These are phyloP conservation scores for Eutypa lata DNA, from an alignment of 2,329 filamentous ascomycete species.

Conservation along the genomic window DNA sequence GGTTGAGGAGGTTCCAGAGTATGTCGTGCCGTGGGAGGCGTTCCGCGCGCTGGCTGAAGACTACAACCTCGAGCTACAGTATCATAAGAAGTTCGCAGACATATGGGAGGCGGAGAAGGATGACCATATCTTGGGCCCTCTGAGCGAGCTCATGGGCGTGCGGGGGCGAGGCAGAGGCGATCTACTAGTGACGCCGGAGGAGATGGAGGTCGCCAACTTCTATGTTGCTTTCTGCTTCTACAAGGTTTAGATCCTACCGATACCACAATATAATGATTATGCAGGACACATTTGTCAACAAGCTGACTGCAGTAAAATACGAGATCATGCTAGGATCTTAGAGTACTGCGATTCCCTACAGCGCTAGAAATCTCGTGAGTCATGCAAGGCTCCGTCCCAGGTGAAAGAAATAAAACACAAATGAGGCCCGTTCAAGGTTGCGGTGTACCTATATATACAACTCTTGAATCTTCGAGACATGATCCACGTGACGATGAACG, in stretches of 20 bases:
- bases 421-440: too few relatives aligned
- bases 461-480: too few relatives aligned
- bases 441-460: too few relatives aligned
- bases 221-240: slow-evolving; percentile 97
- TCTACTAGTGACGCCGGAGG: slow-evolving; percentile 74
- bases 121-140: slow-evolving; percentile 71
- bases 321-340: too few relatives aligned
- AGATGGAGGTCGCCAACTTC: slow-evolving; percentile 89
- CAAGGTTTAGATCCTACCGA: slow-evolving; percentile 61
- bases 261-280: not conserved
- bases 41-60: slow-evolving; percentile 95
- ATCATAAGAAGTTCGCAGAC: slow-evolving; percentile 85
- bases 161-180: slow-evolving; percentile 64
- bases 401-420: too few relatives aligned
- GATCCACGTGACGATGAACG: too few relatives aligned
- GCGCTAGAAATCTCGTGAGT: too few relatives aligned
- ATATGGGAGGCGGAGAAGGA: slow-evolving; percentile 92
- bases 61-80: slow-evolving; percentile 93
- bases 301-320: too few relatives aligned
- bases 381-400: too few relatives aligned
- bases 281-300: too few relatives aligned
- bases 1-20: slow-evolving; percentile 93
- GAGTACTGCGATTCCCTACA: too few relatives aligned
- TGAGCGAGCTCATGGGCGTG: slow-evolving; percentile 96
- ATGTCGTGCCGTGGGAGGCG: slow-evolving; percentile 96